phyloP scores from a whole-genome alignment of 1,284 basidiomycete genomes.

The Leccinum proliferum region DNA sequence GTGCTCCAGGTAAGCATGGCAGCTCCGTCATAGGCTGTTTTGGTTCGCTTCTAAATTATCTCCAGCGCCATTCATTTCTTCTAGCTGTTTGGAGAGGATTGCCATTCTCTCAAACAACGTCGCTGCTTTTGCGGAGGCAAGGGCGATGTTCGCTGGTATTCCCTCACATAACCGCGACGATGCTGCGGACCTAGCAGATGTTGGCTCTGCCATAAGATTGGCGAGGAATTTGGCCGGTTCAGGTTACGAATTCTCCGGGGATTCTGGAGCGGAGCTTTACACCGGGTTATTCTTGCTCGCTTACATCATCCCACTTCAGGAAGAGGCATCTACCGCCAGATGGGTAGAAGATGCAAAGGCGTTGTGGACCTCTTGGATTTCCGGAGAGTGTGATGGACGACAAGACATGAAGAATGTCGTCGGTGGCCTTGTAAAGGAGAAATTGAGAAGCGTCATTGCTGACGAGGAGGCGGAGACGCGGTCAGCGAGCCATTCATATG shows the following conservation, averaged over 20 bases:
- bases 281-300: conserved; percentile 19
- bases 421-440: conserved; percentile 34
- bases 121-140: conserved; percentile 11
- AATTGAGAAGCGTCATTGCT: conserved; percentile 37
- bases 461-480: conserved; percentile 37
- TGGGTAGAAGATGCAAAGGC: conserved; percentile 21
- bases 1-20: conserved; percentile 19
- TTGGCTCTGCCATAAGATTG: conserved; percentile 9
- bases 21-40: background rate
- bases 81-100: conserved; percentile 13
- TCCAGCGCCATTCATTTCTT: conserved; percentile 21
- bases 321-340: conserved; percentile 4
- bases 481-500: conserved; percentile 28
- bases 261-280: conserved; percentile 21
- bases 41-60: background rate
- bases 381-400: conserved; percentile 11
- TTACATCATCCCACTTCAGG: conserved; percentile 16
- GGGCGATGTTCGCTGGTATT: conserved; percentile 11
- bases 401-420: conserved; percentile 20
- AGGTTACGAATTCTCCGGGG: conserved; percentile 18
- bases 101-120: conserved; percentile 15
- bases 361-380: conserved; percentile 39
- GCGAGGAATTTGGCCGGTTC: conserved; percentile 15
- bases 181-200: background rate
- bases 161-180: conserved; percentile 3